Evolutionary conservation across 352 stramenopile species (phyloP), one percentile per base, ranked within the genome.

Genomic region (Pythium vanterpoolii): DNA sequence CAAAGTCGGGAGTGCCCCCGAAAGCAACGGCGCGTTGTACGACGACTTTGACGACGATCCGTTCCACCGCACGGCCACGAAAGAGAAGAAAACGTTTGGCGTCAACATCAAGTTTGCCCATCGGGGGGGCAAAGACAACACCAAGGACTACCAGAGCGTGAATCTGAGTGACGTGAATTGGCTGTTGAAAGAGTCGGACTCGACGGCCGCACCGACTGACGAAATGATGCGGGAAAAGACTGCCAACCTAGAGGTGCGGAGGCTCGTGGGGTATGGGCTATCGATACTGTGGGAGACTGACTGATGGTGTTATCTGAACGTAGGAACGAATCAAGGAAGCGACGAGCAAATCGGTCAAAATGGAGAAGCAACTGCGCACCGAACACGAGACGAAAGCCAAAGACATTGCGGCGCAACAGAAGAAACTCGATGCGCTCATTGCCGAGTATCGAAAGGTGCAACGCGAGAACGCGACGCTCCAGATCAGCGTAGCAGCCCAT

Each of bases 101-200:
- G 81, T 93, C 18, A 90, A 90, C 55, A 83, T 95, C 58, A 93
- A 91, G 50, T 95, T 95, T 58, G 61, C 83, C 9, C 76, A 90
- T 53, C 82, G 84, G 11, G 77, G 81, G 53, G 84, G 77, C 26
- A 95, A 95, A 57, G 86, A 95, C 58, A 92, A 86, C 64, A 95
- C 86, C 44, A 95, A 93, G 47, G 86, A 95, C 60, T 95, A 95
- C 64, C 82, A 92, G 62, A 95, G 83, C 55, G 87, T 95, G 39
- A 85, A 81, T 60, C 60, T 95, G 27, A 84, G 74, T 24, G 77
- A 92, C 34, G 77, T 95, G 8, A 83, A 82, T 68, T 95, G 86
- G 86, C 74, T 95, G 57, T 80, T 95, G 28, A 95, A 89, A 45
- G 86, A 76, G 7, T 74, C 87, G 30, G 86, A 95, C 44, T 64